Conservation (phyloP, 2,329 filamentous ascomycete genomes). For the Fusarium neocosmosporiellum region DNA sequence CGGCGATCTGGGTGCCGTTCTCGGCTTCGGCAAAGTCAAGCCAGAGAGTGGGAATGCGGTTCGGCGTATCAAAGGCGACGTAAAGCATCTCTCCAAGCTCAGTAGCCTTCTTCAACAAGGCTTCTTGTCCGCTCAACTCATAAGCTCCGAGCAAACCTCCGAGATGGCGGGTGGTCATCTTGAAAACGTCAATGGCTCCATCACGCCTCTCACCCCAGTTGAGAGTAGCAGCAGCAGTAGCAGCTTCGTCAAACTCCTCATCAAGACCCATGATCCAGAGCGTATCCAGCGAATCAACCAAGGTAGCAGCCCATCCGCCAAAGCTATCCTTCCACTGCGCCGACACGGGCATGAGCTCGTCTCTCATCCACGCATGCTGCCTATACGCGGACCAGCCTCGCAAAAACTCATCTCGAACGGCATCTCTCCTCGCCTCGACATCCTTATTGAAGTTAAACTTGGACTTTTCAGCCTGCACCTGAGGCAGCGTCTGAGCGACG, state of each 20-base stretch:
- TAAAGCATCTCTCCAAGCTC: conserved; percentile 67
- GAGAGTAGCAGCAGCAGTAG: conserved; percentile 59
- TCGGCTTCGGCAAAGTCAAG: conserved; percentile 57
- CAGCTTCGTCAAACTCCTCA: conserved; percentile 66
- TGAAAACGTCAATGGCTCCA: conserved; percentile 61
- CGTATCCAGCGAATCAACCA: conserved; percentile 71
- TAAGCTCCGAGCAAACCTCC: conserved; percentile 64
- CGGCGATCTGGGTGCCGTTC: conserved; percentile 59
- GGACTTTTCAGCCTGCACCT: conserved; percentile 44
- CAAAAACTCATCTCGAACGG: conserved; percentile 56
- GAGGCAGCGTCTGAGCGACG: conserved; percentile 40
- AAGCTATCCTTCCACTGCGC: conserved; percentile 60
- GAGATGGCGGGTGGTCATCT: conserved; percentile 66
- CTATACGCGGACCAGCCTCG: conserved; percentile 64
- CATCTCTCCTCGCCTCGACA: conserved; percentile 47
- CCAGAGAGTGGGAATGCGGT: conserved; percentile 60
- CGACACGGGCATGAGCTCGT: conserved; percentile 63
- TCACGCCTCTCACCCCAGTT: conserved; percentile 62
- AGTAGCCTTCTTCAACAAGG: conserved; percentile 60
- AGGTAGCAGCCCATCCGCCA: conserved; percentile 67
- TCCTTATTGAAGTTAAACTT: conserved; percentile 33
- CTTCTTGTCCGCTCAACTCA: conserved; percentile 58
- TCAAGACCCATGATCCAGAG: conserved; percentile 72
- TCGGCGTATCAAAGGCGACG: conserved; percentile 65
- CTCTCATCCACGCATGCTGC: conserved; percentile 62